These are phyloP conservation scores for Ceratobasidium sp. DNA, from an alignment of 1,284 basidiomycete species.

Conservation along the genomic window DNA sequence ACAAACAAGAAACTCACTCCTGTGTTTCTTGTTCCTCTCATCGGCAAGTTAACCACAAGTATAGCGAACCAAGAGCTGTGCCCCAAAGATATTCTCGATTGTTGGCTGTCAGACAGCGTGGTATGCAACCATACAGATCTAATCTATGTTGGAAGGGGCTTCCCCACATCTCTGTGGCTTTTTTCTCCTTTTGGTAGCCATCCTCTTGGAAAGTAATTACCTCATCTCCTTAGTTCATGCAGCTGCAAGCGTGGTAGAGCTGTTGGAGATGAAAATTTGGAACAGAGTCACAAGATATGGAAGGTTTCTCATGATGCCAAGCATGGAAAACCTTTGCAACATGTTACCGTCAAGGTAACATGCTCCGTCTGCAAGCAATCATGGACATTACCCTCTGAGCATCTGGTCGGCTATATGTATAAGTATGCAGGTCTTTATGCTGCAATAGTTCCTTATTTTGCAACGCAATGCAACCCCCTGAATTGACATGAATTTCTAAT, in stretches of 20 bases:
- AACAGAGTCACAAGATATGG: background rate
- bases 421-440: slow-evolving; percentile 6
- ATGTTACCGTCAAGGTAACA: background rate
- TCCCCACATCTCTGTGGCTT: slow-evolving; percentile 11
- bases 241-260: background rate
- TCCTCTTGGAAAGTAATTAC: slow-evolving; percentile 28
- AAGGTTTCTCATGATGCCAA: background rate
- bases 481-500: too few relatives aligned
- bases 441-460: slow-evolving; percentile 20
- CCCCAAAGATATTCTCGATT: background rate
- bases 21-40: background rate
- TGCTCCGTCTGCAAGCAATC: slow-evolving; percentile 9
- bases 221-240: background rate
- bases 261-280: background rate
- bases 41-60: background rate
- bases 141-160: background rate
- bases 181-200: slow-evolving; percentile 23
- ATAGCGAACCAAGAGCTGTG: background rate
- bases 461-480: background rate
- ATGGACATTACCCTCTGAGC: background rate
- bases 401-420: background rate
- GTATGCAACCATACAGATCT: slow-evolving; percentile 11
- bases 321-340: background rate
- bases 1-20: slow-evolving; percentile 12
- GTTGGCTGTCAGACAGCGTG: slow-evolving; percentile 4